phyloP scores from a whole-genome alignment of 441 rosid species.

The Hypseocharis bilobata region DNA sequence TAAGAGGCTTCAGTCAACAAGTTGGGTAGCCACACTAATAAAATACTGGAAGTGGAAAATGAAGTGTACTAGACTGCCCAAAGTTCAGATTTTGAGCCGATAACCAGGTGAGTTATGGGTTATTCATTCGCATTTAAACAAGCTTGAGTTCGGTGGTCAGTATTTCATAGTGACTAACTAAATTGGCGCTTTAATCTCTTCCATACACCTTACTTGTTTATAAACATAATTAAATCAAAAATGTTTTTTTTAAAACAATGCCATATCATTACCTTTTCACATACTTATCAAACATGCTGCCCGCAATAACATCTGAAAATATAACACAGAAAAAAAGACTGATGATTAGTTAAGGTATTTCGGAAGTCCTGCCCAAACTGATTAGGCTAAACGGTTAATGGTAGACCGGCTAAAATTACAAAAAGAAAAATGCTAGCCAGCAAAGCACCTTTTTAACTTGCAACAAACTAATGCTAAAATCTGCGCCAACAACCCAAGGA shows the following conservation, averaged over 20 bases:
- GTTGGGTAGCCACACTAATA: neutral
- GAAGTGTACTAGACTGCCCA: neutral
- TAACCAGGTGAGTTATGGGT: neutral
- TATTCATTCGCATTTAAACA: neutral
- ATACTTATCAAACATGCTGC: conserved; percentile 46
- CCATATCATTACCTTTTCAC: conserved; percentile 47
- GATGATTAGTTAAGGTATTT: no score
- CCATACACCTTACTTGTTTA: neutral
- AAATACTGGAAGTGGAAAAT: neutral
- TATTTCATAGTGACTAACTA: neutral
- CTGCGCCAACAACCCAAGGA: no score
- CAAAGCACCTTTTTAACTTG: no score
- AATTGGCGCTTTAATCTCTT: neutral
- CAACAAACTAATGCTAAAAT: no score
- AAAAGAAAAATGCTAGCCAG: no score
- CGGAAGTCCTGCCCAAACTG: no score
- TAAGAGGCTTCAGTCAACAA: neutral
- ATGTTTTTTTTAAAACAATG: neutral
- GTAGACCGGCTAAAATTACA: no score
- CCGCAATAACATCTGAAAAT: conserved; percentile 52
- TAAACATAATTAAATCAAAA: neutral
- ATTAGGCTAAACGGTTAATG: no score
- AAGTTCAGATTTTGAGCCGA: neutral
- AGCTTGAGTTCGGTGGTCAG: neutral
- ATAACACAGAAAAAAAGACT: neutral